These are phyloP conservation scores for Aspergillus sp. DNA, from an alignment of 2,329 filamentous ascomycete genomes.

Conservation along the genomic window DNA sequence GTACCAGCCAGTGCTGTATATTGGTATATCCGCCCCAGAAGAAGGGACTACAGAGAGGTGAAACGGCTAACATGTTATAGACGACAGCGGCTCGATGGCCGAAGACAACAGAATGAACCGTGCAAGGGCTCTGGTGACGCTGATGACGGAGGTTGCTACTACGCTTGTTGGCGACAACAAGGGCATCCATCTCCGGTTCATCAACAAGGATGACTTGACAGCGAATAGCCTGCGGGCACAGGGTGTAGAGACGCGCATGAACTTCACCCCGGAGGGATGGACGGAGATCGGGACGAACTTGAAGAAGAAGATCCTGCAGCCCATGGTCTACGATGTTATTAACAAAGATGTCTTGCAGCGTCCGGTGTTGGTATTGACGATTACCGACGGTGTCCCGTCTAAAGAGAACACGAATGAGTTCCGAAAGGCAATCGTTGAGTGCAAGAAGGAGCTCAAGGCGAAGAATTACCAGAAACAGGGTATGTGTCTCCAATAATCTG, in stretches of 20 bases:
- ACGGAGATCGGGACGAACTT: slow-evolving; percentile 2
- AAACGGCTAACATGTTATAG: neutral
- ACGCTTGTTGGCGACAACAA: neutral
- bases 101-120: neutral
- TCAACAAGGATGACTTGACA: neutral
- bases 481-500: neutral
- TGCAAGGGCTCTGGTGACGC: neutral
- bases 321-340: neutral
- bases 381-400: neutral
- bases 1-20: slow-evolving; percentile 1
- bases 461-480: neutral
- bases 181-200: neutral
- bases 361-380: neutral
- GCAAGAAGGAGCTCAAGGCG: neutral
- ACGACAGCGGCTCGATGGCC: slow-evolving; percentile 1
- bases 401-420: neutral
- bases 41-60: rapidly evolving
- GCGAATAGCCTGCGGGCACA: neutral
- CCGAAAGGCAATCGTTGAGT: neutral
- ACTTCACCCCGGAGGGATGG: neutral
- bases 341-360: neutral
- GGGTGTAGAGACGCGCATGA: neutral
- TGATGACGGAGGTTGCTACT: neutral
- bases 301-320: neutral
- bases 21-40: neutral